Evolutionary conservation across 306 rosid species (phyloP).

Genomic region (Ceratonia siliqua): DNA sequence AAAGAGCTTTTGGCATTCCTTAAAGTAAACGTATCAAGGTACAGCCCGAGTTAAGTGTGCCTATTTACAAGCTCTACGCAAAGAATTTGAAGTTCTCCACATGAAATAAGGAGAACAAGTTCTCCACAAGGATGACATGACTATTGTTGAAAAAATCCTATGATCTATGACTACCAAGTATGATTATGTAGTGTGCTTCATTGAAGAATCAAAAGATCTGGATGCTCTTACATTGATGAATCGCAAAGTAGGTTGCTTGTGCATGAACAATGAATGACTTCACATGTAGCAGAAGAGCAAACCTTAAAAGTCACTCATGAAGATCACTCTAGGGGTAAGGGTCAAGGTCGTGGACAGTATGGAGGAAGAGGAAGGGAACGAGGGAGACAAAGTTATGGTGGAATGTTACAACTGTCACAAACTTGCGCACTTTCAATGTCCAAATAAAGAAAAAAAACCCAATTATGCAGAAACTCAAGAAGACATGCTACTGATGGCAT

Average conservation of each 20-base stretch:
- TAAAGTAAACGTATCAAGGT: background rate
- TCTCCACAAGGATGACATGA: no score
- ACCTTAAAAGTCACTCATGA: background rate
- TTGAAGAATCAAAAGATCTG: no score
- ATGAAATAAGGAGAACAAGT: no score
- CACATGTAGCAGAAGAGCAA: background rate
- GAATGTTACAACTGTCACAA: background rate
- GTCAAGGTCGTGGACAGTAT: background rate
- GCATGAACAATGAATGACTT: no score
- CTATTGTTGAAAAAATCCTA: background rate
- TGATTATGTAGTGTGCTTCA: no score
- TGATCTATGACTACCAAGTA: background rate
- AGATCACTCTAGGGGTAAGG: background rate
- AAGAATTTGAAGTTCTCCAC: no score
- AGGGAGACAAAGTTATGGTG: background rate
- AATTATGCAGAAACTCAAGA: background rate
- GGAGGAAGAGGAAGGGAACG: background rate
- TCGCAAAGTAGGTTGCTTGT: no score
- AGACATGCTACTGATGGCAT: background rate
- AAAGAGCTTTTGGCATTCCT: background rate
- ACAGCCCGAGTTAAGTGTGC: background rate
- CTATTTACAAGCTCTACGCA: no score
- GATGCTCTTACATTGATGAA: no score
- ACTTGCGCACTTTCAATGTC: background rate
- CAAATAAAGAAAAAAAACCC: background rate